These are phyloP conservation scores for Coleophoma eucalyptorum DNA, from an alignment of 2,329 filamentous ascomycete genomes.

Conservation along the genomic window DNA sequence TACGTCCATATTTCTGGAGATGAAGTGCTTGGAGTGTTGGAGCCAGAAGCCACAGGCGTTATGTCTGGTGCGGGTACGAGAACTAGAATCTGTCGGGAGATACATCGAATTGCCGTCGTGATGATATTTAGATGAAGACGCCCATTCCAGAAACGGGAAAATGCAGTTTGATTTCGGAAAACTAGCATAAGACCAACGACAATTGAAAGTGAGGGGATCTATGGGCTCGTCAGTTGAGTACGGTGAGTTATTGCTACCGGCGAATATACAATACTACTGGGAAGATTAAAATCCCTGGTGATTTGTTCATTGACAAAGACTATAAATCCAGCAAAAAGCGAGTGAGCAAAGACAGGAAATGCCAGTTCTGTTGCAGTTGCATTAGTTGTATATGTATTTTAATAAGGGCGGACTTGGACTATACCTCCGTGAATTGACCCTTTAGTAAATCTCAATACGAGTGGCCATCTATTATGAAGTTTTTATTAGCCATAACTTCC, in stretches of 20 bases:
- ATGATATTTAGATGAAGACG: conserved; percentile 52
- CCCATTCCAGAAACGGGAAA: conserved; percentile 48
- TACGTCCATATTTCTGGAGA: not conserved
- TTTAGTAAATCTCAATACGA: conserved; percentile 61
- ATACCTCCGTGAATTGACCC: conserved; percentile 52
- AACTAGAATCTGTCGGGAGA: conserved; percentile 49
- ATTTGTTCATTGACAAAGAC: conserved; percentile 53
- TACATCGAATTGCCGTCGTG: conserved; percentile 54
- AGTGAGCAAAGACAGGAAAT: conserved; percentile 52
- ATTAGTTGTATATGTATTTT: not conserved
- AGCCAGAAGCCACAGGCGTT: conserved; percentile 28
- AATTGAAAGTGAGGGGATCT: conserved; percentile 59
- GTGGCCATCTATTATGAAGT: conserved; percentile 44
- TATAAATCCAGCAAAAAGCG: conserved; percentile 52
- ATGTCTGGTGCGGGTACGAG: conserved; percentile 25
- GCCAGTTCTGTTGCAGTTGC: conserved; percentile 40
- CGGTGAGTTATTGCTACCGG: not conserved
- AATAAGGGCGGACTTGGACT: not conserved
- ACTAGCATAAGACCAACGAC: conserved; percentile 66
- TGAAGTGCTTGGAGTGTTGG: not conserved
- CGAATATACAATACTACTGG: conserved; percentile 48
- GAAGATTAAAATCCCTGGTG: conserved; percentile 46
- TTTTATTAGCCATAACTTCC: not conserved
- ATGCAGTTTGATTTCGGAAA: conserved; percentile 56
- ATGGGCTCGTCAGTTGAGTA: conserved; percentile 2